These are phyloP conservation scores for Boletus insuetus DNA, from an alignment of 768 basidiomycete genomes.

Conservation along the genomic window DNA sequence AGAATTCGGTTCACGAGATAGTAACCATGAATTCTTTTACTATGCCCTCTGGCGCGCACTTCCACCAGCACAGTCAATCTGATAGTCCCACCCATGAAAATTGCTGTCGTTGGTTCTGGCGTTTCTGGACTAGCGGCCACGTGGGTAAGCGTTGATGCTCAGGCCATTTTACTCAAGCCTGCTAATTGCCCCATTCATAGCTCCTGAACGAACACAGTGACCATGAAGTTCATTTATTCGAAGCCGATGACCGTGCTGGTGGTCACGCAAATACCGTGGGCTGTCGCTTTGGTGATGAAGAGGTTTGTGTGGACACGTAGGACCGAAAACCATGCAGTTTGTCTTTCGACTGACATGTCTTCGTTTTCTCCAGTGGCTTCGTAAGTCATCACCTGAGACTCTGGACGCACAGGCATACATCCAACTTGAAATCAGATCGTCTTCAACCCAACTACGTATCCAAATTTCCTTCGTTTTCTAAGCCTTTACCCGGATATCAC, in stretches of 20 bases:
- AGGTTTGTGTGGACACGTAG: slow-evolving; percentile 68
- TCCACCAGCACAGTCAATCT: neutral
- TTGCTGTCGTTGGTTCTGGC: slow-evolving; percentile 76
- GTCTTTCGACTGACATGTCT: neutral
- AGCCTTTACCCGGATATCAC: slow-evolving; percentile 43
- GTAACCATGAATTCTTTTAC: too few relatives aligned
- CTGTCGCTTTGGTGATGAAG: slow-evolving; percentile 41
- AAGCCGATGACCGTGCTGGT: slow-evolving; percentile 63
- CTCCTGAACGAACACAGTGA: slow-evolving; percentile 71
- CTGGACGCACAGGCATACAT: neutral
- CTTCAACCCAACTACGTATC: slow-evolving; percentile 73
- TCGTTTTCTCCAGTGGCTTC: slow-evolving; percentile 46
- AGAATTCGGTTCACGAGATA: neutral
- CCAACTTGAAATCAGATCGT: slow-evolving; percentile 50
- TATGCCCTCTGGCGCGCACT: neutral
- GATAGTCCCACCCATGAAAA: slow-evolving; percentile 27
- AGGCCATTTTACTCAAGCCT: too few relatives aligned
- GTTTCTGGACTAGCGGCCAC: slow-evolving; percentile 77
- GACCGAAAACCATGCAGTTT: slow-evolving; percentile 25
- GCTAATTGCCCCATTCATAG: slow-evolving; percentile 29
- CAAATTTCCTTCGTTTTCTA: slow-evolving; percentile 75
- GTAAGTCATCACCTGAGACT: slow-evolving; percentile 32
- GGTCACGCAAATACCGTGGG: slow-evolving; percentile 76
- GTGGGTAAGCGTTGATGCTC: slow-evolving; percentile 47
- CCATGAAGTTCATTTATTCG: slow-evolving; percentile 74